Base-by-base conservation (phyloP, 2,329 filamentous ascomycete genomes). In the Emmonsia crescens region DNA sequence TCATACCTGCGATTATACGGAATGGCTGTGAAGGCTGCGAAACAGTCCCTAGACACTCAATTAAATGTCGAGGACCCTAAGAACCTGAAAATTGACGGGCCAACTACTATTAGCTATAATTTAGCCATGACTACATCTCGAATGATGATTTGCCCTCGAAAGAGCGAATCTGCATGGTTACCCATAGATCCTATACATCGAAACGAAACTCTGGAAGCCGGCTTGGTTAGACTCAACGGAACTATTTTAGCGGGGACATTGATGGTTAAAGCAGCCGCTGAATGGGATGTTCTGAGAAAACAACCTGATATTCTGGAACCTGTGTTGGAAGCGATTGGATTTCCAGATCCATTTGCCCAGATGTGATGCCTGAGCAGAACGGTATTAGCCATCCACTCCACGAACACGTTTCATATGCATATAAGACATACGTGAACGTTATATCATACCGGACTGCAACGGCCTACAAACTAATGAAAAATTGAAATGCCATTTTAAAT, bases 191-290 rank as follows among this genome's bases (percentile, higher is more conserved):
- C 73, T 40, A 74, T 71, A 6, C 70, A 69, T 5, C 72, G 75
- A 5, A 66, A 56, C 1, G 69, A 71, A 38, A 63, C 71, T 5
- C 64, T 59, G 0, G 71, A 72, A 6, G 68, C 69, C 2, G 70
- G 74, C 44, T 73, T 76, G 48, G 75, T 84, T 19, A 78, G 78
- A 9, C 67, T 84, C 42, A 85, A 85, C 63, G 83, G 83, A 3
- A 85, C 83, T 0, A 75, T 83, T 21, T 73, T 85, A 3, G 82
- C 77, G 1, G 82, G 81, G 0, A 84, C 82, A 3, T 70, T 84
- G 64, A 82, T 85, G 82, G 82, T 85, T 24, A 85, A 84, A 69
- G 72, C 76, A 6, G 73, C 81, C 66, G 74, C 74, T 9, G 80
- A 84, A 67, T 85, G 80, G 80, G 74, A 83, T 63, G 64, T 73